Percentiles rank a stretch among this genome's conserved stretches.
These are phyloP conservation scores for Colletotrichum sansevieriae DNA, from an alignment of 2,329 filamentous ascomycete genomes.

Conservation along the genomic window DNA sequence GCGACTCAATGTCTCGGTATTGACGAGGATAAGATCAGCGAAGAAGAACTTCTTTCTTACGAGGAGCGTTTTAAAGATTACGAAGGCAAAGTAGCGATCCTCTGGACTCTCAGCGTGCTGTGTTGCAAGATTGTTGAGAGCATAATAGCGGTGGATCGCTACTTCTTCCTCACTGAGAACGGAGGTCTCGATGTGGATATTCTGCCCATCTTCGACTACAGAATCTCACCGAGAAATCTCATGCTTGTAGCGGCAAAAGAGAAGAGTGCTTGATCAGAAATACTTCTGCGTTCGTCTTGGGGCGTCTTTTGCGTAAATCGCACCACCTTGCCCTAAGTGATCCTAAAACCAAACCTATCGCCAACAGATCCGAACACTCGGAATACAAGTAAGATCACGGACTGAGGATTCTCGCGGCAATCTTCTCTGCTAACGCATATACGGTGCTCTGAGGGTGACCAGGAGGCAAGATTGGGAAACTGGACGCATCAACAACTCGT, in stretches of 20 bases:
- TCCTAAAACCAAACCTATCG: too few species aligned
- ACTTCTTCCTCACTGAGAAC: conserved; percentile 48
- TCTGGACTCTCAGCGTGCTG: conserved; percentile 50
- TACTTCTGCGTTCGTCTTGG: neutral
- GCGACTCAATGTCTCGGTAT: conserved; percentile 46
- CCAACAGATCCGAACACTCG: too few species aligned
- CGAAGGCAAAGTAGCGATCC: conserved; percentile 47
- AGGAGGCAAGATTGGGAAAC: conserved; percentile 46
- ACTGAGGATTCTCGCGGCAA: conserved; percentile 48
- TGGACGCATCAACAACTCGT: conserved; percentile 49
- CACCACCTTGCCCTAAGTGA: too few species aligned
- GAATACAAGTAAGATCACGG: too few species aligned
- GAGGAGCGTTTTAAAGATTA: conserved; percentile 44
- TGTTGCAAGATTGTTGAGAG: conserved; percentile 52
- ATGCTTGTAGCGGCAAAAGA: conserved; percentile 34
- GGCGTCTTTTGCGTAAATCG: too few species aligned
- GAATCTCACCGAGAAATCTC: conserved; percentile 15
- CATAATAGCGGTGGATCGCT: conserved; percentile 49
- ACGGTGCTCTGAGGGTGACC: conserved; percentile 45
- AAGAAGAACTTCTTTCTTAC: conserved; percentile 45
- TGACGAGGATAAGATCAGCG: conserved; percentile 35
- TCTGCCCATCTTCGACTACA: conserved; percentile 37
- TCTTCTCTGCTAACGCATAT: conserved; percentile 46
- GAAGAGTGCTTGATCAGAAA: neutral
- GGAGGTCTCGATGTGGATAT: conserved; percentile 44